A percentile compares a stretch with the other conserved stretches of the same genome.
Evolutionary conservation across 2,329 filamentous ascomycete species (phyloP).

Genomic region (Microascus cirrosus): DNA sequence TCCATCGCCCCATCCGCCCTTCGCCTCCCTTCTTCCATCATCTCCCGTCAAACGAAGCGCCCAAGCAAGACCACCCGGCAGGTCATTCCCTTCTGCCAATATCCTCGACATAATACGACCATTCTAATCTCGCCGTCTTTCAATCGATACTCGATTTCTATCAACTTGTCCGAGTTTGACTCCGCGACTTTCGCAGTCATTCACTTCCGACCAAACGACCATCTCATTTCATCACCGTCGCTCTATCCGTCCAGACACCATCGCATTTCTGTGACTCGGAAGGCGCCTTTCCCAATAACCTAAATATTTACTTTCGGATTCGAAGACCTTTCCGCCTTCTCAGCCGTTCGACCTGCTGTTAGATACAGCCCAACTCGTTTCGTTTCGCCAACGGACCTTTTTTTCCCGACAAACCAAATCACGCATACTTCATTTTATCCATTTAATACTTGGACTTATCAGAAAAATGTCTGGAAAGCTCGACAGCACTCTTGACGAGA

Average conservation of each 20-base stretch:
- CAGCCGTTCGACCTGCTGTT: background rate
- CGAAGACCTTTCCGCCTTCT: background rate
- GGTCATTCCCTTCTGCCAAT: constrained; percentile 13
- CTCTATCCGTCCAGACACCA: background rate
- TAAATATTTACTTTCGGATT: background rate
- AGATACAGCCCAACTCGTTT: background rate
- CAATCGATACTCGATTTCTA: background rate
- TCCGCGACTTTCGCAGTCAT: background rate
- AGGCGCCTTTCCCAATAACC: background rate
- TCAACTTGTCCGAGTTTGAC: background rate
- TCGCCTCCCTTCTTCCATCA: constrained; percentile 5
- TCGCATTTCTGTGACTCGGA: background rate
- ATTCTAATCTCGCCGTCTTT: background rate
- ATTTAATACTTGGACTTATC: constrained; percentile 13
- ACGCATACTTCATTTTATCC: constrained; percentile 10
- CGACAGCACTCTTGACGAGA: constrained; percentile 94
- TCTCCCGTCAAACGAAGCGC: constrained; percentile 5
- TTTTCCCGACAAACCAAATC: constrained; percentile 1
- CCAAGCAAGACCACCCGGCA: constrained; percentile 2
- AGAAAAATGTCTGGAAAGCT: constrained; percentile 83
- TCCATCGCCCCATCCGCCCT: constrained; percentile 1
- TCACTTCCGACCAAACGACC: background rate
- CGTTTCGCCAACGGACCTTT: background rate
- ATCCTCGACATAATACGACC: constrained; percentile 4
- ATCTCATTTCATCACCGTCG: background rate